Base-by-base conservation (phyloP, 139 green algal genomes). In the Closterium sp. region DNA sequence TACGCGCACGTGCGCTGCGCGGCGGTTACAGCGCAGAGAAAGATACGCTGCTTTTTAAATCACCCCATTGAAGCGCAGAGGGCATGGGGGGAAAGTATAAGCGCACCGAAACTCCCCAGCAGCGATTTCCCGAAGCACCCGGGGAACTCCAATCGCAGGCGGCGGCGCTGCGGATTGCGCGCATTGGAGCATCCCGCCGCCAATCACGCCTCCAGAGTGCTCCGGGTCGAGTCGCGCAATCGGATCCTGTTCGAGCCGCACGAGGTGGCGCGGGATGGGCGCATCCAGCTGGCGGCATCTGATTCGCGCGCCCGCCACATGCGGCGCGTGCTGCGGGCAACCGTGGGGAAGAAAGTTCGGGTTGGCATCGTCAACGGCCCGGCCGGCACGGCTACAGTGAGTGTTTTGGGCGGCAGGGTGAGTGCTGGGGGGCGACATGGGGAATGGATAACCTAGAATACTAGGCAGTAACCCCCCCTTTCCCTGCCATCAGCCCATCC, bases 241-340 rank as follows among this genome's bases (percentile, higher is more conserved):
- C 55, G 55, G 25, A 76, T 76, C 55, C 55, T 76, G 55, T 76
- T 76, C 55, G 55, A 76, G 55, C 55, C 84, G 84, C 84, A 33
- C 31, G 32, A 89, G 33, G 86, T 89, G 19, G 28, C 16, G 12
- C 32, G 8, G 86, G 86, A 89, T 64, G 86, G 86, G 30, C 19
- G 32, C 32, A 43, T 90, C 34, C 9, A n/a, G 31, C 87, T 90
- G 16, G 31, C 87, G 19, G 31, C 34, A 9, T 43, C n/a, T 34
- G 87, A 90, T n/a, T 34, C 33, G 35, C 87, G 87, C 87, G 87
- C 87, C 28, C 33, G 28, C n/a, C 87, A 90, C 87, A 84, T 90
- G 33, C n/a, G 25, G n/a, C 28, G 34, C 35, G 87, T 90, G 87
- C 21, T 90, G 35, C 33, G 34, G 33, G n/a, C 36, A 33, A 34